Evolutionary conservation across 169 alveolate species (phyloP), one percentile per base, ranked within the genome.

Genomic region (Cryptosporidium sp.): DNA sequence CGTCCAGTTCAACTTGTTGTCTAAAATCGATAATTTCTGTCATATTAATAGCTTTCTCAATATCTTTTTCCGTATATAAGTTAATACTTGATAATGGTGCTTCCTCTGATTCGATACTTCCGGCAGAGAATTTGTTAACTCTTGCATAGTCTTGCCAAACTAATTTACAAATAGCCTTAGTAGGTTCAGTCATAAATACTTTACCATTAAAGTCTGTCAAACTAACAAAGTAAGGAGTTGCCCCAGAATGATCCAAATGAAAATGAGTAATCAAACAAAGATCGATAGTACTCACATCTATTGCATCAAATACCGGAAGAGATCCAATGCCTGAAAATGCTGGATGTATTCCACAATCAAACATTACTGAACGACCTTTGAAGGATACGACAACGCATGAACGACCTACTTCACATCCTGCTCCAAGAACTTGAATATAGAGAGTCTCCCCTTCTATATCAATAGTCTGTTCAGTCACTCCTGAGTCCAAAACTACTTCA

Each of bases 271-370:
- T 96, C 65, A 98, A 93, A 58, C 99, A 94, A 26, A 98, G 85
- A 62, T 98, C 99, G 21, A 98, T 95, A 67, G 96, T 95, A n/a
- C 96, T 92, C 51, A 98, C 95, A 69, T 98, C 99, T 39, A 97
- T 94, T 42, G 97, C 97, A 85, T 98, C 99, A 91, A 98, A 98
- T 69, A 96, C 97, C 1, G 99, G 99, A 37, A 98, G 94, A 21
- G 99, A 97, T 0, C 97, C 97, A n/a, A 96, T 94, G 2, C 99
- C 99, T 70, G 97, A 94, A 33, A 95, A 95, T 16, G 99, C 99
- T 23, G 99, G 99, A 86, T 98, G 99, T 6, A 98, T 94, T 14
- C 99, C 99, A 91, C 99, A 98, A 92, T 98, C 99, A 85, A 98
- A 96, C 99, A 98, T 97, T 39, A 98, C 97, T 51, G 97, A 94